Percentiles rank a stretch among this genome's conserved stretches.
Conservation (phyloP, 1,139 yeast species). For the Candida pseudocylindracea region DNA sequence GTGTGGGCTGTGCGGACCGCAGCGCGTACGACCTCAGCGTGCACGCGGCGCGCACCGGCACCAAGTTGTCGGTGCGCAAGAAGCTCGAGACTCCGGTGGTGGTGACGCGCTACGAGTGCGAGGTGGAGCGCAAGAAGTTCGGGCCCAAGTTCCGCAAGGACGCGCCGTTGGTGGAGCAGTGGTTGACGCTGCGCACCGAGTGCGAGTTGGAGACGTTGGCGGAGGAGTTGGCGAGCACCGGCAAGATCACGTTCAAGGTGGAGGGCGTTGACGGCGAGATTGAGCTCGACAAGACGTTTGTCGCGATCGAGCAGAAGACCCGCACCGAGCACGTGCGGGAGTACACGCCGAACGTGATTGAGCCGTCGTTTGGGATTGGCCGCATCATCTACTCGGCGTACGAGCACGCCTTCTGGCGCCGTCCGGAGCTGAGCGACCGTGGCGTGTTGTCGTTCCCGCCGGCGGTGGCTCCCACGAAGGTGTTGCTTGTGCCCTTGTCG, state of each 20-base stretch:
- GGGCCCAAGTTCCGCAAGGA: slow-evolving; percentile 97
- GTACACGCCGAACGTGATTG: slow-evolving; percentile 92
- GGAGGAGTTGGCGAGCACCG: slow-evolving; percentile 37
- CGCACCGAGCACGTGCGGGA: slow-evolving; percentile 85
- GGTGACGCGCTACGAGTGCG: slow-evolving; percentile 68
- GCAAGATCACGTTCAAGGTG: slow-evolving; percentile 42
- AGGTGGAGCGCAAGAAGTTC: slow-evolving; percentile 79
- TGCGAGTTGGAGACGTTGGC: slow-evolving; percentile 66
- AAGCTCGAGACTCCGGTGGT: slow-evolving; percentile 63
- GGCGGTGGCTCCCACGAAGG: slow-evolving; percentile 93
- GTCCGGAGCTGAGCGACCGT: slow-evolving; percentile 85
- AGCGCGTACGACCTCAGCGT: slow-evolving; percentile 95
- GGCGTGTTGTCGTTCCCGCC: slow-evolving; percentile 89
- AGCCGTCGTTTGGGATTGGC: slow-evolving; percentile 98
- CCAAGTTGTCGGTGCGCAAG: slow-evolving; percentile 85
- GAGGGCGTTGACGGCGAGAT: slow-evolving; percentile 35
- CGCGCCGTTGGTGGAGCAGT: slow-evolving; percentile 77
- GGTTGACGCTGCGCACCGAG: slow-evolving; percentile 58
- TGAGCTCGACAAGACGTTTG: slow-evolving; percentile 52
- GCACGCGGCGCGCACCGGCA: slow-evolving; percentile 88
- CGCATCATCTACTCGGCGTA: slow-evolving; percentile 84
- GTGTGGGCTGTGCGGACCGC: slow-evolving; percentile 99
- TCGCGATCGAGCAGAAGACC: slow-evolving; percentile 56
- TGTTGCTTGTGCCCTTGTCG: slow-evolving; percentile 83
- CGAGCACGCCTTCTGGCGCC: slow-evolving; percentile 90